Evolutionary conservation across 2,329 filamentous ascomycete genomes (phyloP).

Genomic region (Neoascochyta sp.): DNA sequence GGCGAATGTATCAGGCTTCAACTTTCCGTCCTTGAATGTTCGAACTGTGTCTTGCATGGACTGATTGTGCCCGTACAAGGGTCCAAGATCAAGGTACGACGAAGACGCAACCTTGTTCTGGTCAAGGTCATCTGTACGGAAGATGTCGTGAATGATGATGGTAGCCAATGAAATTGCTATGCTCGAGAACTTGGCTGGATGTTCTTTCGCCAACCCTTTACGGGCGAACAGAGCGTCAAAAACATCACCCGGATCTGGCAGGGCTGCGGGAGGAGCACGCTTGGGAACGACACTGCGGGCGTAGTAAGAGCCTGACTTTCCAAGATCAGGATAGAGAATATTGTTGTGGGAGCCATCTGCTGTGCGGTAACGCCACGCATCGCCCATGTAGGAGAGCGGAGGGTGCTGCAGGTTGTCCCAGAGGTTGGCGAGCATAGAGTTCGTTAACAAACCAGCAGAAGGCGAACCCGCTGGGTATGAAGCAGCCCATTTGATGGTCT

Average conservation of each 20-base stretch:
- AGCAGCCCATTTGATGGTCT: constrained; percentile 2
- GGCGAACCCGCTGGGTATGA: constrained; percentile 1
- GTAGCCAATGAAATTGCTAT: constrained; percentile 69
- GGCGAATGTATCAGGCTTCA: constrained; percentile 65
- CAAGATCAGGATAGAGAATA: constrained; percentile 56
- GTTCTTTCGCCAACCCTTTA: constrained; percentile 52
- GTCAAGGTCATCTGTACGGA: constrained; percentile 60
- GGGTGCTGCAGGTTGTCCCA: too few species aligned
- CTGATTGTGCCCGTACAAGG: constrained; percentile 65
- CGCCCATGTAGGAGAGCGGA: too few species aligned
- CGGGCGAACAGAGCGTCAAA: constrained; percentile 64
- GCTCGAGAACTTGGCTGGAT: constrained; percentile 65
- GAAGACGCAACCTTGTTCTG: constrained; percentile 55
- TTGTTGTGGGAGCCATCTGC: constrained; percentile 47
- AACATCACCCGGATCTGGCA: constrained; percentile 58
- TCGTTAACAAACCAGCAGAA: too few species aligned
- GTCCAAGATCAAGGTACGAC: constrained; percentile 67
- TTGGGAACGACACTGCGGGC: constrained; percentile 57
- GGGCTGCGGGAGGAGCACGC: constrained; percentile 50
- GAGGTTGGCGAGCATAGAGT: constrained; percentile 2
- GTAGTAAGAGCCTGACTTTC: constrained; percentile 58
- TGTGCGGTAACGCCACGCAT: too few species aligned
- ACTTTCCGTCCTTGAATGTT: constrained; percentile 56
- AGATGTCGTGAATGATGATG: constrained; percentile 57
- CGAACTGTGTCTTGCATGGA: constrained; percentile 62